Evolutionary conservation across 2,329 filamentous ascomycete genomes (phyloP), one percentile per base, ranked within the genome.

Genomic region (Cryphonectria nitschkei): DNA sequence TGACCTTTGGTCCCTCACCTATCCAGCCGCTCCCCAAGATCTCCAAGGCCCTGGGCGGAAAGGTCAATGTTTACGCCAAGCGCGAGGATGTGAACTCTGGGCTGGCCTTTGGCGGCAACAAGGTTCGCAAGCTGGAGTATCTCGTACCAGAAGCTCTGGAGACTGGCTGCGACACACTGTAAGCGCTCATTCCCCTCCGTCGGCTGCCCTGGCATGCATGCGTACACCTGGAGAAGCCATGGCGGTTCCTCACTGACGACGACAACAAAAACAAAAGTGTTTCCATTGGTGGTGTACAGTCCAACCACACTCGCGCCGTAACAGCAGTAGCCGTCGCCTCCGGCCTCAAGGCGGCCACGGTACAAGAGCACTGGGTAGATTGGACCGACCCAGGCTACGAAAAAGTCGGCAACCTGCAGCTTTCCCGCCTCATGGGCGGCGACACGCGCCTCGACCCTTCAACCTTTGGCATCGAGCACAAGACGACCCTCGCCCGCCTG

Each of bases 31-130:
- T 93, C 50, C 88, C 89, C 68, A 86, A 89, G 73, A 91, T 92
- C 76, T 89, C 88, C 43, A 78, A 84, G 68, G 88, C 87, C 34
- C 84, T 92, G 6, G 86, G 87, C 65, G 85, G 85, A 41, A 85
- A 85, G 75, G 87, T 91, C 56, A 83, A 85, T 29, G 86, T 93
- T 73, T 93, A 89, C 77, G 90, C 91, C 68, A 93, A 93, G 80
- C 86, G 91, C 66, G 91, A 93, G 74, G 91, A 93, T 80, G 88
- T 89, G 76, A 92, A 91, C 80, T 91, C 89, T 1, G 88, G 87
- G 0, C 84, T 92, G 26, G 90, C 90, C 3, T 91, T 85, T 75
- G 90, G 90, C 52, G 90, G 89, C 68, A 92, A 92, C 82, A 92
- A 92, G 80, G 88, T 87, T 41, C 84, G 90, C 70, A 92, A 92